A percentile compares a stretch with the other conserved stretches of the same genome.
These are phyloP conservation scores for Eleusine indica DNA, from an alignment of 176 grass and related monocot genomes.

Conservation along the genomic window DNA sequence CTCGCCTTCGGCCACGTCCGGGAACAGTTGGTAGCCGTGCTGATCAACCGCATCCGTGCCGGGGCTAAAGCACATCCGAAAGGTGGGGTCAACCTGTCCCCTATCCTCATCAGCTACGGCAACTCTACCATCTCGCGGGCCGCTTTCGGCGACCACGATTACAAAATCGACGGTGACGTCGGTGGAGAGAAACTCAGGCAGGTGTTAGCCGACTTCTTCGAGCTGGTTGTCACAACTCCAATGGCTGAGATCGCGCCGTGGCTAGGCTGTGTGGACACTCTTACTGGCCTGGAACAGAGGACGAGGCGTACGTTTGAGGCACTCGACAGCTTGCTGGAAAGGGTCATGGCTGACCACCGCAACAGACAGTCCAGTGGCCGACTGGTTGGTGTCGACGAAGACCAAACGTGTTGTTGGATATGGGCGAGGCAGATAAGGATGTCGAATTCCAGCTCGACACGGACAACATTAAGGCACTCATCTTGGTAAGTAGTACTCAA, in stretches of 20 bases:
- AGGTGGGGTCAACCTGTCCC: background rate
- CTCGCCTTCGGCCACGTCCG: conserved; percentile 37
- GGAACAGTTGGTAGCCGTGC: conserved; percentile 38
- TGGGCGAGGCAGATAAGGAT: conserved; percentile 22
- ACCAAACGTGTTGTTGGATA: conserved; percentile 42
- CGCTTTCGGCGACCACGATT: conserved; percentile 10
- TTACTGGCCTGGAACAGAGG: conserved; percentile 40
- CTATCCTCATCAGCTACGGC: background rate
- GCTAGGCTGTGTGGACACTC: conserved; percentile 50
- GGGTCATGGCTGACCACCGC: conserved; percentile 40
- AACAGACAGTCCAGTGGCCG: background rate
- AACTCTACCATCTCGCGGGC: conserved; percentile 17
- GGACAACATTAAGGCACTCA: conserved; percentile 39
- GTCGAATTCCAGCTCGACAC: conserved; percentile 11
- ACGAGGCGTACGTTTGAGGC: conserved; percentile 14
- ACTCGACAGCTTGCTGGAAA: conserved; percentile 42
- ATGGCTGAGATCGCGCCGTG: conserved; percentile 50
- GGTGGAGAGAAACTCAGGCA: conserved; percentile 13
- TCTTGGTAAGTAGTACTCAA: background rate
- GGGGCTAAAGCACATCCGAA: background rate
- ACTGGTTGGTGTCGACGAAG: background rate
- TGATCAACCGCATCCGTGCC: conserved; percentile 35
- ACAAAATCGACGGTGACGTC: conserved; percentile 7
- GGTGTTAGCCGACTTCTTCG: conserved; percentile 52
- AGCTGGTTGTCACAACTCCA: conserved; percentile 34